Conservation (phyloP, 2,329 filamentous ascomycete species). For the Neospermospora avenae region DNA sequence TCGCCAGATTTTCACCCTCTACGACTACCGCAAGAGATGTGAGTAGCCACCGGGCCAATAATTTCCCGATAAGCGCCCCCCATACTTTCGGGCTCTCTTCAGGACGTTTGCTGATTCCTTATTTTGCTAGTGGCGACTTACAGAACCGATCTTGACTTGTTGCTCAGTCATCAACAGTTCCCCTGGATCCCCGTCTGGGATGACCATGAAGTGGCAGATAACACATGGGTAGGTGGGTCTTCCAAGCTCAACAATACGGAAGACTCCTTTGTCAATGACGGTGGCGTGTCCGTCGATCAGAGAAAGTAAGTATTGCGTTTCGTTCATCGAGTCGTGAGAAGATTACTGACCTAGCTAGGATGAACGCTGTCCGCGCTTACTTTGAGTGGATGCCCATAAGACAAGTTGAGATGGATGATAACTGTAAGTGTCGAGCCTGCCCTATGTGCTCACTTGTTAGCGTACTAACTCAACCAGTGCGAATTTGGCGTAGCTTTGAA, state of each 20-base stretch:
- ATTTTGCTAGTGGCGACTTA: slow-evolving; percentile 46
- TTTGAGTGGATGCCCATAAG: slow-evolving; percentile 56
- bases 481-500: slow-evolving; percentile 65
- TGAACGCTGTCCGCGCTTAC: slow-evolving; percentile 69
- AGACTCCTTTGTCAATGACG: slow-evolving; percentile 57
- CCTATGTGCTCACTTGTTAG: slow-evolving; percentile 15
- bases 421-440: slow-evolving; percentile 29
- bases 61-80: background rate
- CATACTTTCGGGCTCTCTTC: background rate
- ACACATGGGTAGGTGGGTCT: slow-evolving; percentile 61
- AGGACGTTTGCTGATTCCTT: background rate
- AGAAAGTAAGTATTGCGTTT: slow-evolving; percentile 48
- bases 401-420: slow-evolving; percentile 66
- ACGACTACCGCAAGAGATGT: slow-evolving; percentile 55
- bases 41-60: background rate
- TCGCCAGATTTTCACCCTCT: slow-evolving; percentile 44
- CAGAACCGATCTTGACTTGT: slow-evolving; percentile 58
- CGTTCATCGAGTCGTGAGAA: background rate
- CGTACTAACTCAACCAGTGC: slow-evolving; percentile 36
- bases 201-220: slow-evolving; percentile 61
- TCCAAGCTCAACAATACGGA: slow-evolving; percentile 63
- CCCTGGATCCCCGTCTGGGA: slow-evolving; percentile 65
- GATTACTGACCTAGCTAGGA: slow-evolving; percentile 27
- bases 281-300: slow-evolving; percentile 62
- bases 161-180: slow-evolving; percentile 52